Conservation (phyloP, 306 rosid genomes). For the Dicorynia guianensis region DNA sequence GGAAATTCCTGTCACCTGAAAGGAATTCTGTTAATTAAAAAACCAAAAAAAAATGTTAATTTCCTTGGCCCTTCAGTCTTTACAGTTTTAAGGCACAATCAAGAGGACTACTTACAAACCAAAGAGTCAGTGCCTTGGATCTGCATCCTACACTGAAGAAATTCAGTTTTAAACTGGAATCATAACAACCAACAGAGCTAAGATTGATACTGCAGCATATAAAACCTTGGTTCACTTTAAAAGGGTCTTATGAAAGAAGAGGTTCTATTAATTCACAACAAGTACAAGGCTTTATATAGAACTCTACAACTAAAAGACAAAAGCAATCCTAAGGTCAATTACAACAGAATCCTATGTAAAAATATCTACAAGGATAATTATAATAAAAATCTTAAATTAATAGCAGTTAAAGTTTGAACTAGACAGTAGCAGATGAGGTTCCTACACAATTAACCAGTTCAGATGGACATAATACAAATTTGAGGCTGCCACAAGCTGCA, state of each 20-base stretch:
- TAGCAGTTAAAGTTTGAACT: too few species aligned
- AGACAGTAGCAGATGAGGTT: too few species aligned
- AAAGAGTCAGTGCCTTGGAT: slow-evolving; percentile 86
- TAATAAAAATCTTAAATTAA: too few species aligned
- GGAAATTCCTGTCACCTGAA: slow-evolving; percentile 67
- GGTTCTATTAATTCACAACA: too few species aligned
- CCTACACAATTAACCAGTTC: slow-evolving; percentile 68
- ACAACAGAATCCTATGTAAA: too few species aligned
- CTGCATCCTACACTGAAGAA: slow-evolving; percentile 99
- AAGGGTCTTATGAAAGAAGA: too few species aligned
- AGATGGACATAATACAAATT: slow-evolving; percentile 90
- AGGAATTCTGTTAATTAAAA: slow-evolving; percentile 40
- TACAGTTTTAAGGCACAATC: slow-evolving; percentile 72
- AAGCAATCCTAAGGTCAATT: too few species aligned
- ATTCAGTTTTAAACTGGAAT: slow-evolving; percentile 43
- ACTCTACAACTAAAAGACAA: too few species aligned
- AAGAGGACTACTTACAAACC: slow-evolving; percentile 69
- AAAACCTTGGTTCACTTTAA: slow-evolving; percentile 52
- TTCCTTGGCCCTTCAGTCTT: slow-evolving; percentile 83
- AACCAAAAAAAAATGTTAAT: slow-evolving; percentile 23
- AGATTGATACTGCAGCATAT: slow-evolving; percentile 30
- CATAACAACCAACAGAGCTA: slow-evolving; percentile 31
- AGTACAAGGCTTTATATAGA: too few species aligned
- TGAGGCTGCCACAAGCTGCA: slow-evolving; percentile 82
- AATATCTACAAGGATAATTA: too few species aligned